Evolutionary conservation across 192 early-diverging fungal species (phyloP), one percentile per base, ranked within the genome.

Genomic region (Dissophora globulifera): DNA sequence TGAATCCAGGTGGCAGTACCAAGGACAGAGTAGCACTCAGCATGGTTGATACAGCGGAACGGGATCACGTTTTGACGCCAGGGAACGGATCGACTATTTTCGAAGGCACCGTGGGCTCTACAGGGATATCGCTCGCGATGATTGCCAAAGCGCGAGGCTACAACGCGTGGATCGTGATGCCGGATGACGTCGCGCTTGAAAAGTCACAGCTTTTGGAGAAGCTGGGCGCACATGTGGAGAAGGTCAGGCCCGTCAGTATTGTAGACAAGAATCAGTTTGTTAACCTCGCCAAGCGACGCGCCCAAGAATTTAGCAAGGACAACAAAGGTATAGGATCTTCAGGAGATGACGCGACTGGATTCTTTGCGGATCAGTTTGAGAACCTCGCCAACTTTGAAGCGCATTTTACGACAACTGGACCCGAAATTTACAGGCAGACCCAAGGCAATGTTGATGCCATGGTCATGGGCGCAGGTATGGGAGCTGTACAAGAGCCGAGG

Each of bases 281-380:
- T 45, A 96, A 95, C 38, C 75, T 98, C 19, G 97, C 97, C 10
- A 79, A 88, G 32, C 66, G 84, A 16, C 84, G 94, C 0, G 96
- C 97, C 1, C 58, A 81, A 5, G 86, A 92, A 53, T 93, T 89
- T 76, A 69, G 78, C 45, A 63, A 75, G 61, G 62, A 47, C 30
- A 31, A 41, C 2, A 26, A 54, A 10, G 53, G 45, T 5, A 12
- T 17, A 5, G 52, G 50, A 12, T 48, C 26, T 42, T n/a, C 40
- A 12, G 7, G 26, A 27, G 29, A 33, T 29, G 31, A 22, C 50
- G 43, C 58, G 58, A 74, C 80, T 40, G 89, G 90, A 53, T 93
- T 84, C 82, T 97, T 92, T 86, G 92, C 91, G 2, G 90, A 99
- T 78, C 97, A 99, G 78, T 99, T 99, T 69, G 97, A 99, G 69